Percentiles rank a stretch among this genome's conserved stretches.
Conservation (phyloP, 1,139 yeast genomes). For the Debaryomyces fabryi region DNA sequence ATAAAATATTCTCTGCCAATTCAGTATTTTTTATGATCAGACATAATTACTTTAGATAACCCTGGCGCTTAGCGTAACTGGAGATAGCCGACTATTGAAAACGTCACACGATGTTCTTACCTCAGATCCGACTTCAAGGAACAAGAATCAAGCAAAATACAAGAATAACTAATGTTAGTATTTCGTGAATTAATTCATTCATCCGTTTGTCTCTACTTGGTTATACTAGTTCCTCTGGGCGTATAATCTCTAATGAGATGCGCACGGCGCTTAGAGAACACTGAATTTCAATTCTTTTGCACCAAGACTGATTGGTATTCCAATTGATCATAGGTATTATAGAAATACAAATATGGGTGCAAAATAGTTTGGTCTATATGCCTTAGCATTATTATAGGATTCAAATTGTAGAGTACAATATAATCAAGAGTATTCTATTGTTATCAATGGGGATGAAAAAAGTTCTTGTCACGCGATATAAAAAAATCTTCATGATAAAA, state of each 20-base stretch:
- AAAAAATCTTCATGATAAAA: slow-evolving; percentile 1
- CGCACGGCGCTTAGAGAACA: background rate
- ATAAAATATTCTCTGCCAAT: too few relatives aligned
- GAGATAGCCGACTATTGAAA: too few relatives aligned
- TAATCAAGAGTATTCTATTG: background rate
- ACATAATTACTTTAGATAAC: too few relatives aligned
- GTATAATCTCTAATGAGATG: background rate
- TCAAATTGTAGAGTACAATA: background rate
- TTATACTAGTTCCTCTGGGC: background rate
- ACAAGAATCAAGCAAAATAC: too few relatives aligned
- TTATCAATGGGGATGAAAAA: background rate
- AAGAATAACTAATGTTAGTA: too few relatives aligned
- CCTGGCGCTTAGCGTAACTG: too few relatives aligned
- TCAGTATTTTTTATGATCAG: too few relatives aligned
- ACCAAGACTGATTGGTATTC: background rate
- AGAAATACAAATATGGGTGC: background rate
- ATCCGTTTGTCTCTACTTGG: background rate
- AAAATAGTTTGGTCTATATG: background rate
- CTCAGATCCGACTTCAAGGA: too few relatives aligned
- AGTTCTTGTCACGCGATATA: background rate
- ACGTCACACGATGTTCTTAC: too few relatives aligned
- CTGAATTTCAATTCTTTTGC: background rate
- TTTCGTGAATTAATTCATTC: too few relatives aligned
- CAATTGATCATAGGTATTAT: background rate
- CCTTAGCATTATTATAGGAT: background rate